Evolutionary conservation across 2,329 filamentous ascomycete genomes (phyloP), one percentile per base, ranked within the genome.

Genomic region (Colletotrichum acutatum): DNA sequence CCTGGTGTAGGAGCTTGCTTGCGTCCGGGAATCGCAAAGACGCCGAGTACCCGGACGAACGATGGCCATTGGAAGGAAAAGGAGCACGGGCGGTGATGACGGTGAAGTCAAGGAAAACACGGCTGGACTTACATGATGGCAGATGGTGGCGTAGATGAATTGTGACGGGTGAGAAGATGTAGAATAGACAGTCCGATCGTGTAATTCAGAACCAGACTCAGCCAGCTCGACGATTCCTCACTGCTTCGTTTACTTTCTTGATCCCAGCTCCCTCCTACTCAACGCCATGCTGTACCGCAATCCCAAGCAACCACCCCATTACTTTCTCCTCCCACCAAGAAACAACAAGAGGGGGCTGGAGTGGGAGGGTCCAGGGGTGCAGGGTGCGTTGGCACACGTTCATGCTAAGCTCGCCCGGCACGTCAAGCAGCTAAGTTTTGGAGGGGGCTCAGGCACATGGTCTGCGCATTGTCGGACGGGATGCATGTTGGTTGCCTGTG

Each of bases 41-140:
- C 61, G 34, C 61, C 62, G 62, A 65, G 24, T 16, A n/a, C 52
- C 62, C 62, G 52, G 52, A 30, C 49, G 32, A 42, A 56, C 9
- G 52, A 56, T n/a, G 32, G 12, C 11, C 16, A 26, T 12, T 5
- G 14, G 7, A 34, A 8, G 19, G 46, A 16, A 42, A 14, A 28
- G 46, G 30, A 30, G 30, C 30, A 64, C 22, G 3, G 30, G 12
- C 61, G 26, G n/a, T n/a, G 32, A 46, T 46, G 30, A 34, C 28
- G 46, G 16, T n/a, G 3, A 28, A 16, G 7, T 11, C n/a, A 6
- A 26, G 6, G 16, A 16, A 6, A 32, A 19, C 28, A 22, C 8
- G n/a, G 46, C 28, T 14, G 26, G 64, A 74, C 70, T 74, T 26
- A 75, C 71, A n/a, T 52, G 63, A n/a, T 62, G 66, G 30, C 62